Conservation (phyloP, 1,284 basidiomycete genomes). For the Kalmanozyma brasiliensis region DNA sequence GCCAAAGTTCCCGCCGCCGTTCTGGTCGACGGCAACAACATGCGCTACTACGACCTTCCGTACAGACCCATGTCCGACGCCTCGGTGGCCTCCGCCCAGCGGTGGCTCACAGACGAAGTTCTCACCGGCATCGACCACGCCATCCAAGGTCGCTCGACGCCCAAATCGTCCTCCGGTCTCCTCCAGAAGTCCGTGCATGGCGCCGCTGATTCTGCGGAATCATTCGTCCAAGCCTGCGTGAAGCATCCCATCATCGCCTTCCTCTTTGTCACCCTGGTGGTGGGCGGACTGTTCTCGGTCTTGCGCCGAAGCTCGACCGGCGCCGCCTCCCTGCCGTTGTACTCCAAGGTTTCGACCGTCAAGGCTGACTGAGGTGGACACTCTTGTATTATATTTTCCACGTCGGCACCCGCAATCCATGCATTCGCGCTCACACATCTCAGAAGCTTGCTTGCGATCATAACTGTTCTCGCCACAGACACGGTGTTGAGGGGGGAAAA, state of each 20-base stretch:
- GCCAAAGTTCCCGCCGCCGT: conserved; percentile 38
- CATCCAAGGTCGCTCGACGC: conserved; percentile 17
- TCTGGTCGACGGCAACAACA: conserved; percentile 49
- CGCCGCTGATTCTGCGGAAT: conserved; percentile 27
- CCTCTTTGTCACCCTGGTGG: conserved; percentile 21
- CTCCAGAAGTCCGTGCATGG: conserved; percentile 46
- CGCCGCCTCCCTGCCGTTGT: conserved; percentile 27
- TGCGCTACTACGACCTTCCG: conserved; percentile 50
- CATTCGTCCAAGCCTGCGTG: conserved; percentile 21
- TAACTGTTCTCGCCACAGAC: too few species aligned
- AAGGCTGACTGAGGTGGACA: conserved; percentile 27
- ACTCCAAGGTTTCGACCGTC: conserved; percentile 43
- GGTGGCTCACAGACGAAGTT: conserved; percentile 37
- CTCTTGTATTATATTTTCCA: too few species aligned
- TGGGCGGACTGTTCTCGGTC: conserved; percentile 39
- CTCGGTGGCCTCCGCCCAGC: conserved; percentile 5
- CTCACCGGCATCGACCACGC: conserved; percentile 24
- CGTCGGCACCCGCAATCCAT: too few species aligned
- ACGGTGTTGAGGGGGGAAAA: too few species aligned
- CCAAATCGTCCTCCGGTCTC: conserved; percentile 42
- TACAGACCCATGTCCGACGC: background rate
- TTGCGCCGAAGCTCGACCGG: conserved; percentile 9
- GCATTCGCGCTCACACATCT: too few species aligned
- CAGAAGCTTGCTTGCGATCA: too few species aligned
- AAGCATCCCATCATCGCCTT: conserved; percentile 38